phyloP scores from a whole-genome alignment of 2,329 filamentous ascomycete species.

The Nigrograna mackinnonii region DNA sequence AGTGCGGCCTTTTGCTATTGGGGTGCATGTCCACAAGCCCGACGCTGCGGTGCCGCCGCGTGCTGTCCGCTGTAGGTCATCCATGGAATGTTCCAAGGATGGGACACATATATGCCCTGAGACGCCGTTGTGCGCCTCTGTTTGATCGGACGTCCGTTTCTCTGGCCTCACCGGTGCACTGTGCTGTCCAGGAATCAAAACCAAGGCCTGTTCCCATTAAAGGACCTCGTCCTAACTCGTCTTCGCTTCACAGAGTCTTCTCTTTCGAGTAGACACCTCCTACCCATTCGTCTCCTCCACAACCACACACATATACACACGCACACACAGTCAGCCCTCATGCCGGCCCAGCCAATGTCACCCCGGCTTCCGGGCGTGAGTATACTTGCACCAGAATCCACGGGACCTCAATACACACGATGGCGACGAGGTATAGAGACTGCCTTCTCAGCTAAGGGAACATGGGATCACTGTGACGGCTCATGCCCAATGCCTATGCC shows the following conservation, averaged over 20 bases:
- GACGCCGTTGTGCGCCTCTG: slow-evolving; percentile 11
- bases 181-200: too few species aligned
- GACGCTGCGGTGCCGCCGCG: slow-evolving; percentile 16
- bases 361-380: slow-evolving; percentile 33
- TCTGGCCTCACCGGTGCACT: too few species aligned
- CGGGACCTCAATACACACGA: slow-evolving; percentile 33
- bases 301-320: too few species aligned
- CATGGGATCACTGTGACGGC: slow-evolving; percentile 38
- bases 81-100: slow-evolving; percentile 4
- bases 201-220: too few species aligned
- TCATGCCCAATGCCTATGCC: slow-evolving; percentile 38
- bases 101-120: slow-evolving; percentile 8
- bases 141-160: slow-evolving; percentile 6
- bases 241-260: too few species aligned
- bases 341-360: slow-evolving; percentile 20
- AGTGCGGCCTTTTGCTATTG: slow-evolving; percentile 9
- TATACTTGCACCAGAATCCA: slow-evolving; percentile 25
- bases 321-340: too few species aligned
- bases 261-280: too few species aligned
- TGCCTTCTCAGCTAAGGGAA: slow-evolving; percentile 32
- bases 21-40: slow-evolving; percentile 22
- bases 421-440: slow-evolving; percentile 36
- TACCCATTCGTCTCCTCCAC: too few species aligned
- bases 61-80: slow-evolving; percentile 12
- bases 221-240: too few species aligned